Evolutionary conservation across 139 green algal genomes (phyloP), one percentile per base, ranked within the genome.

Genomic region (Prasinococcaceae sp.): DNA sequence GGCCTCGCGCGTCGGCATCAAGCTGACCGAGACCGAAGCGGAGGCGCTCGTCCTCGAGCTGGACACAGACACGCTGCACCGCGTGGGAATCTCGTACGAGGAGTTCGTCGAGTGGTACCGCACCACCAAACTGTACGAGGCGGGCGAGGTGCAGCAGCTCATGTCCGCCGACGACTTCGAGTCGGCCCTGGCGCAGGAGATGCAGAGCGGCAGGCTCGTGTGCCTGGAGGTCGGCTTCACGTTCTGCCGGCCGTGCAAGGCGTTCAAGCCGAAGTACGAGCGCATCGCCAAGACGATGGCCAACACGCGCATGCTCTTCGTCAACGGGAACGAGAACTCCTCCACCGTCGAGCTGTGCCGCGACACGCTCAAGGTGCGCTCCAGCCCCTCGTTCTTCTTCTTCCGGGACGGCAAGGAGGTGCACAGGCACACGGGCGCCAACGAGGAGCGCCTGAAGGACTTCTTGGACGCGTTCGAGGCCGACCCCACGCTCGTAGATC

Each of bases 201-300:
- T n/a, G n/a, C n/a, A n/a, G n/a, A n/a, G n/a, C n/a, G n/a, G n/a
- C n/a, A n/a, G 32, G 32, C 32, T 38, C 8, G 32, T 38, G 32
- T 22, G 46, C 16, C 32, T 62, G 32, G 20, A 54, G 54, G 54
- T 62, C 3, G 54, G 54, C 20, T 62, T 62, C 54, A 62, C 54
- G 4, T 62, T 44, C 44, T 62, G 54, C 54, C 26, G 30, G 28
- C 54, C 54, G 12, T 62, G 54, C 54, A 53, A 52, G 20, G 41
- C 40, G 6, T 53, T 62, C 43, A 24, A 41, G 26, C 25, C 41
- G 20, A 53, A 53, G 26, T 62, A 53, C 49, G 6, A 19, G 12
- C 4, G 3, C 8, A 26, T 57, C 25, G 49, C 49, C 6, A 27
- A 47, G 37, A 12, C 4, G 5, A 47, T 48, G 30, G 36, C 12